Evolutionary conservation across 2,329 filamentous ascomycete species (phyloP).

Genomic region (Chaetomium globosum): DNA sequence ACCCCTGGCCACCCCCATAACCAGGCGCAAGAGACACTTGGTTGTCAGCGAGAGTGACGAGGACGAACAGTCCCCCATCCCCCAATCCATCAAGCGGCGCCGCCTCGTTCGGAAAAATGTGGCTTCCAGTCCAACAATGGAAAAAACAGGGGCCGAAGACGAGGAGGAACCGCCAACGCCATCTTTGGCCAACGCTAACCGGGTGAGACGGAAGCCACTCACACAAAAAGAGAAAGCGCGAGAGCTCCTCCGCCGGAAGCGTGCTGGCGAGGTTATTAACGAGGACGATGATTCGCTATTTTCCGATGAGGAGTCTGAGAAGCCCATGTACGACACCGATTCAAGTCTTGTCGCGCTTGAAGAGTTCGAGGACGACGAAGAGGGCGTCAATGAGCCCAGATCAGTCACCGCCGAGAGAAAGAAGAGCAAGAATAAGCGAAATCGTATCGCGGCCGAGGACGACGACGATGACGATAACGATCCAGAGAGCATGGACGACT

Average conservation of each 20-base stretch:
- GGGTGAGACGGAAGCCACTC: constrained; percentile 25
- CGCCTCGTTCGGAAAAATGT: constrained; percentile 25
- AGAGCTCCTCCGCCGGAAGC: constrained; percentile 39
- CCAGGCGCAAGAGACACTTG: constrained; percentile 23
- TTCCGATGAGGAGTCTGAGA: constrained; percentile 24
- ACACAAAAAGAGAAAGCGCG: constrained; percentile 38
- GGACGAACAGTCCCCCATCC: constrained; percentile 21
- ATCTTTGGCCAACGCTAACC: constrained; percentile 4
- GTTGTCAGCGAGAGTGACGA: constrained; percentile 27
- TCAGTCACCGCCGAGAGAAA: constrained; percentile 18
- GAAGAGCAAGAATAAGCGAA: constrained; percentile 21
- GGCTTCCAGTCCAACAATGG: constrained; percentile 9
- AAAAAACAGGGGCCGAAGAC: constrained; percentile 19
- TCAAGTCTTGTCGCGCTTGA: constrained; percentile 38
- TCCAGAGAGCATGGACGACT: constrained; percentile 53
- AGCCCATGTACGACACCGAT: constrained; percentile 41
- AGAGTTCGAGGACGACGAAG: constrained; percentile 44
- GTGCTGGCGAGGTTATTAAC: constrained; percentile 38
- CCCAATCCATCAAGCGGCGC: constrained; percentile 31
- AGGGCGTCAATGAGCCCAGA: constrained; percentile 29
- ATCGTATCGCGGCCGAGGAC: constrained; percentile 14
- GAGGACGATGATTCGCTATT: constrained; percentile 27
- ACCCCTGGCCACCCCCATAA: constrained; percentile 26
- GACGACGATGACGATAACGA: constrained; percentile 30
- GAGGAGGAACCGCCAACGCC: constrained; percentile 12